Conservation (phyloP, 2,329 filamentous ascomycete genomes). For the Botrytis medusae region DNA sequence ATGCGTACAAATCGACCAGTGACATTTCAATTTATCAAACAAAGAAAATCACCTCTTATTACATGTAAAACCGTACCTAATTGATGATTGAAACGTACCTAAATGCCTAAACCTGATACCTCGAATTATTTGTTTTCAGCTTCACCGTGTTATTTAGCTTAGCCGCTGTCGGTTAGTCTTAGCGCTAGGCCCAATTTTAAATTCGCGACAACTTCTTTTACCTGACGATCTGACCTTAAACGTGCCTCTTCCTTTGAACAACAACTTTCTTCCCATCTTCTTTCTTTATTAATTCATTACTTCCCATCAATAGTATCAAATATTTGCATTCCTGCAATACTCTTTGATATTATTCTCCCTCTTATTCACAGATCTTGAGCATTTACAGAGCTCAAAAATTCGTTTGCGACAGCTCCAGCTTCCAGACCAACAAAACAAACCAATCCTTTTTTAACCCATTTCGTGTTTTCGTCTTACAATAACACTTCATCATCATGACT, state of each 20-base stretch:
- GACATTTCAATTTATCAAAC: background rate
- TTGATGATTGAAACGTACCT: background rate
- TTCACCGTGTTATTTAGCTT: slow-evolving; percentile 3
- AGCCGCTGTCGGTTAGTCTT: slow-evolving; percentile 22
- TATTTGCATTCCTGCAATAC: slow-evolving; percentile 4
- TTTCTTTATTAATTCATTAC: slow-evolving; percentile 1
- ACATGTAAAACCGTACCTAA: background rate
- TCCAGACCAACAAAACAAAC: background rate
- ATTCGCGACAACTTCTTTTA: slow-evolving; percentile 22
- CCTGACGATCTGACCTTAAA: slow-evolving; percentile 10
- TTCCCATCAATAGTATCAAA: background rate
- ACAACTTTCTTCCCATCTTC: slow-evolving; percentile 3
- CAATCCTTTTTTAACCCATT: background rate
- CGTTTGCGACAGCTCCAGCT: slow-evolving; percentile 19
- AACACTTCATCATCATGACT: slow-evolving; percentile 43
- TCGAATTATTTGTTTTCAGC: slow-evolving; percentile 7
- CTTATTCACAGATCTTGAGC: slow-evolving; percentile 21
- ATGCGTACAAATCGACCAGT: background rate
- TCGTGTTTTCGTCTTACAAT: slow-evolving; percentile 20
- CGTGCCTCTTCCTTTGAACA: slow-evolving; percentile 22
- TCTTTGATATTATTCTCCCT: background rate
- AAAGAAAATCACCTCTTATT: background rate
- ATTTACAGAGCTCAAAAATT: slow-evolving; percentile 20
- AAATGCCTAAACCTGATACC: no score
- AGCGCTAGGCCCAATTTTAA: slow-evolving; percentile 20